Base-by-base conservation (phyloP, 129 eudicot genomes). In the Lactuca saligna region DNA sequence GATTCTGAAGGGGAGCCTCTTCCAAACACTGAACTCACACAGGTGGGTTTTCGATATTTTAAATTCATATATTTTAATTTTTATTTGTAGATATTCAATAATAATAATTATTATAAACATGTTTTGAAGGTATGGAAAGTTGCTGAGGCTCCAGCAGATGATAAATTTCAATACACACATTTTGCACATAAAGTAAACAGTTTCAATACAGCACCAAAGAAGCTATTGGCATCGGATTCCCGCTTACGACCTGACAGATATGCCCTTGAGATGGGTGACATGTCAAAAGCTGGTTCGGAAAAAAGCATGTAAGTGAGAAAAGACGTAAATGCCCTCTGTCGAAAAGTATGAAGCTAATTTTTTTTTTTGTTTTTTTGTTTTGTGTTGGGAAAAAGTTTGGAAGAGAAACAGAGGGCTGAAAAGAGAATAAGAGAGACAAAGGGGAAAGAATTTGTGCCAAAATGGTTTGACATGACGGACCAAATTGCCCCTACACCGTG, bases 401-500 rank as follows among this genome's bases (percentile, higher is more conserved):
- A 93, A 82, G 98, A 89, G 81, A 89, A 75, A 60, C 98, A 93
- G 75, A 86, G 98, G 79, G 95, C 98, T 12, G 98, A 93, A 68
- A 93, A 87, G 81, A 76, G 87, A 80, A 87, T 65, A 3, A 72
- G 95, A 33, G 97, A 93, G 63, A 75, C 95, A 2, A 86, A 89
- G 73, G 86, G 88, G 12, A 78, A 82, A 12, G 53, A 82, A 17
- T 87, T 89, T 58, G 48, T 62, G 3, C 95, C 98, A 10, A 86
- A 76, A 76, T 93, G 98, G 98, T 93, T 93, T 57, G 88, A 93
- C 53, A 62, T 25, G 63, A 78, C 97, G 1, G 82, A 76, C 54
- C 96, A 93, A 75, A 58, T 76, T 39, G 75, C 91, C 55, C 70
- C 95, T n/a, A 93, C 97, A 3, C 98, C 98, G 1, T 93, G 98